These are phyloP conservation scores for Botrytis fabae DNA, from an alignment of 2,329 filamentous ascomycete genomes.

Conservation along the genomic window DNA sequence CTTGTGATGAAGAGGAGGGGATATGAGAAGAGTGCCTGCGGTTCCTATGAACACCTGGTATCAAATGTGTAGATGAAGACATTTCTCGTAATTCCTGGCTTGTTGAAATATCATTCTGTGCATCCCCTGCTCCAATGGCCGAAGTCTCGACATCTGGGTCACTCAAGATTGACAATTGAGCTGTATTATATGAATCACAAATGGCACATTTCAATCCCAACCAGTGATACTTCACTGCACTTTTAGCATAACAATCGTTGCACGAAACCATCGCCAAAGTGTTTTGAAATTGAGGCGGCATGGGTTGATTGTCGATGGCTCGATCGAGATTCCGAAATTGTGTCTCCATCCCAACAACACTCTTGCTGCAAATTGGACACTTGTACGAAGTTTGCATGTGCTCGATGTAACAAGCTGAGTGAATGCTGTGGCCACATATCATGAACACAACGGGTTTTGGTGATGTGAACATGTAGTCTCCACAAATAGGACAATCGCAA, in stretches of 20 bases:
- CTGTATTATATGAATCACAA: conserved; percentile 70
- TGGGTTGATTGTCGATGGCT: conserved; percentile 84
- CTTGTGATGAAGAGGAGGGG: conserved; percentile 25
- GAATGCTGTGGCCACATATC: conserved; percentile 94
- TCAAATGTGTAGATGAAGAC: conserved; percentile 22
- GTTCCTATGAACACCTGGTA: conserved; percentile 26
- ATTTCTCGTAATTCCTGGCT: conserved; percentile 29
- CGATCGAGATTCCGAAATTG: conserved; percentile 90
- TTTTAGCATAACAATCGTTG: conserved; percentile 91
- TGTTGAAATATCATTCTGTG: conserved; percentile 28
- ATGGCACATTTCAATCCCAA: conserved; percentile 84
- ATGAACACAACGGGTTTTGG: conserved; percentile 88
- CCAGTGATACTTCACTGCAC: conserved; percentile 89
- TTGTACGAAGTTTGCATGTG: conserved; percentile 91
- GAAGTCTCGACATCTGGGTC: conserved; percentile 35
- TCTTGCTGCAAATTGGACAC: conserved; percentile 95
- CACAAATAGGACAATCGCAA: conserved; percentile 94
- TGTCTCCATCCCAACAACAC: conserved; percentile 94
- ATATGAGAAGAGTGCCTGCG: conserved; percentile 40
- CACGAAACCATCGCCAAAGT: conserved; percentile 84
- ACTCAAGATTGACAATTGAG: conserved; percentile 62
- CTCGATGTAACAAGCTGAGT: conserved; percentile 83
- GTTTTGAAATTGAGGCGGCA: conserved; percentile 80
- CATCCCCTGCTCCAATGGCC: conserved; percentile 31
- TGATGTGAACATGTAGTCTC: conserved; percentile 94